Evolutionary conservation across 169 alveolate species (phyloP).

Genomic region (Plasmodium inui): DNA sequence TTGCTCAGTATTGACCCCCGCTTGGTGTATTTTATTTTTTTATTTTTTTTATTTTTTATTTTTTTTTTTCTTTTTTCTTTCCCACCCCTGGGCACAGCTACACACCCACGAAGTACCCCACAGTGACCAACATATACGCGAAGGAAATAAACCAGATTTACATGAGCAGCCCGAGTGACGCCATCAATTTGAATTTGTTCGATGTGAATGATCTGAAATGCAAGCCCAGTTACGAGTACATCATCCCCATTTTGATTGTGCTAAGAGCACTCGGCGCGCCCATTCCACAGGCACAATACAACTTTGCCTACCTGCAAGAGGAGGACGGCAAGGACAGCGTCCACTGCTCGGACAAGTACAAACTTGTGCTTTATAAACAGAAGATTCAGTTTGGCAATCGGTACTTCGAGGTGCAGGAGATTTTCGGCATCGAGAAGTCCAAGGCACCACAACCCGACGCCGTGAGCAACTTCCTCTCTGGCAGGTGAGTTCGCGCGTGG

Average conservation of each 20-base stretch:
- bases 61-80: background rate
- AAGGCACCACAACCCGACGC: conserved; percentile 19
- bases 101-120: conserved; percentile 34
- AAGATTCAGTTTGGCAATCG: conserved; percentile 59
- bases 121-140: conserved; percentile 31
- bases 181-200: conserved; percentile 27
- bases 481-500: conserved; percentile 27
- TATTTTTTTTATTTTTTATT: background rate
- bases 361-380: conserved; percentile 53
- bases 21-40: background rate
- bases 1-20: too few relatives aligned
- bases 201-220: conserved; percentile 56
- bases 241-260: conserved; percentile 39
- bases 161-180: conserved; percentile 46
- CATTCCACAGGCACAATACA: conserved; percentile 55
- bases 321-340: conserved; percentile 8
- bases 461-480: conserved; percentile 27
- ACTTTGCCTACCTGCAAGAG: conserved; percentile 57
- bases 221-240: conserved; percentile 63
- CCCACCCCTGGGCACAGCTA: conserved; percentile 9
- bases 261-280: conserved; percentile 56
- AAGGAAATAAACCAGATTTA: conserved; percentile 35
- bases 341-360: conserved; percentile 7
- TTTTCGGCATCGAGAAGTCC: conserved; percentile 68
- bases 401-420: conserved; percentile 50